Base-by-base conservation (phyloP, 2,329 filamentous ascomycete species). In the Trichophaea hybrida region DNA sequence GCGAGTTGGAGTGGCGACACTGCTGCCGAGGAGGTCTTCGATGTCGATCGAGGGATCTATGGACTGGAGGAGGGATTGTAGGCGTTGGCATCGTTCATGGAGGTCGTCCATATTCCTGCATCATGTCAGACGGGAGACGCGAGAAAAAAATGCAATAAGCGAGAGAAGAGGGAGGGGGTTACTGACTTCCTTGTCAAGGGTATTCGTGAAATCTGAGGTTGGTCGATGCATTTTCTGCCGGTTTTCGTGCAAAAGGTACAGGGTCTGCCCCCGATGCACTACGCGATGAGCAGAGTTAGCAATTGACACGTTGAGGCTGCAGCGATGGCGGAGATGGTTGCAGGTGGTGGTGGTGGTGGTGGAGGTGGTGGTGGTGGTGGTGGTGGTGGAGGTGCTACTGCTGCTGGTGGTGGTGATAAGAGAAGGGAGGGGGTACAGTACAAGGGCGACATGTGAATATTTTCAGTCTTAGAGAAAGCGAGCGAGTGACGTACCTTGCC, bases 161-260 rank as follows among this genome's bases (percentile, higher is more conserved):
- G 37, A 15, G 34, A 31, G 15, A n/a, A 12, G 6, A n/a, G 37
- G 35, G 24, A 31, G 10, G 44, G 7, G 48, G 35, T 17, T n/a
- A 58, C 60, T 38, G 34, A 64, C 62, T 69, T 69, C n/a, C 71
- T 64, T 3, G 70, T 73, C 53, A 73, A 59, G 8, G 71, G 67
- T 32, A 71, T 72, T n/a, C 71, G 67, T n/a, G 67, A 64, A 1
- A 70, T 69, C 6, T 69, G 70, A n/a, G 66, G 66, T 43, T 69
- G 68, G 50, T 72, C 72, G 40, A 67, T 68, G 56, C 71, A 73
- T 4, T 63, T 63, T 52, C 71, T 72, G 24, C 69, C 68, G 7
- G 69, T 61, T 38, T 65, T 66, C 35, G 59, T 61, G 62, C 69
- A 71, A 50, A 71, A 72, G 8, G 66, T 64, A 52, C 71, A 71